phyloP scores from a whole-genome alignment of 1,139 yeast species.

The Eremothecium gossypii region DNA sequence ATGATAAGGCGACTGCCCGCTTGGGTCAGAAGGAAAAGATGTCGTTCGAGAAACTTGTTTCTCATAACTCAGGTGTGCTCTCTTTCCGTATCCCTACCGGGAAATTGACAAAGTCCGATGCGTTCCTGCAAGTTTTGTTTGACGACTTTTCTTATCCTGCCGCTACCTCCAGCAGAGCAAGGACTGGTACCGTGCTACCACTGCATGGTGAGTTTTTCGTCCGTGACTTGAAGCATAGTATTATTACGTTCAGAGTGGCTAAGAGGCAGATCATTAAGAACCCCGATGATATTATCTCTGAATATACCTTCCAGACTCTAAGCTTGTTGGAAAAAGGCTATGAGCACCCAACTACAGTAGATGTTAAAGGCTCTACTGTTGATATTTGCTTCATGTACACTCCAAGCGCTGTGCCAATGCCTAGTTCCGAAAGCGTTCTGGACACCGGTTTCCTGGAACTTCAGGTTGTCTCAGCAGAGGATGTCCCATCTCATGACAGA shows the following conservation, averaged over 20 bases:
- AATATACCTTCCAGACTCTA: slow-evolving; percentile 41
- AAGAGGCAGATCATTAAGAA: slow-evolving; percentile 41
- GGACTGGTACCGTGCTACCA: slow-evolving; percentile 23
- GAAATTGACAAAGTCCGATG: slow-evolving; percentile 38
- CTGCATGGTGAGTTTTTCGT: slow-evolving; percentile 52
- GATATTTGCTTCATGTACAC: slow-evolving; percentile 47
- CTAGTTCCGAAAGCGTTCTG: slow-evolving; percentile 49
- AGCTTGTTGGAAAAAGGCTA: slow-evolving; percentile 45
- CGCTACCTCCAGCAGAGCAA: slow-evolving; percentile 40
- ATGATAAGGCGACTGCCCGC: slow-evolving; percentile 31
- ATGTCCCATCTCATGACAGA: slow-evolving; percentile 49
- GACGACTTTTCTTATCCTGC: slow-evolving; percentile 59
- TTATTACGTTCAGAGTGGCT: slow-evolving; percentile 45
- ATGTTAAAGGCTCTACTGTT: slow-evolving; percentile 38
- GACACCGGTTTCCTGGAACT: slow-evolving; percentile 59
- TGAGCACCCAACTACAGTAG: slow-evolving; percentile 38
- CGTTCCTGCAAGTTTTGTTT: slow-evolving; percentile 48
- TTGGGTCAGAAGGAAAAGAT: slow-evolving; percentile 33
- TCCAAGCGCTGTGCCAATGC: slow-evolving; percentile 48
- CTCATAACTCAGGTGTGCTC: slow-evolving; percentile 54
- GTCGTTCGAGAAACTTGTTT: slow-evolving; percentile 43
- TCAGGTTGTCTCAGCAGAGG: slow-evolving; percentile 46
- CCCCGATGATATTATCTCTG: slow-evolving; percentile 42
- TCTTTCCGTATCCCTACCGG: slow-evolving; percentile 46
- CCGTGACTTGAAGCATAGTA: slow-evolving; percentile 60